Evolutionary conservation across 306 rosid genomes (phyloP), one percentile per base, ranked within the genome.

Genomic region (Sophora flavescens): DNA sequence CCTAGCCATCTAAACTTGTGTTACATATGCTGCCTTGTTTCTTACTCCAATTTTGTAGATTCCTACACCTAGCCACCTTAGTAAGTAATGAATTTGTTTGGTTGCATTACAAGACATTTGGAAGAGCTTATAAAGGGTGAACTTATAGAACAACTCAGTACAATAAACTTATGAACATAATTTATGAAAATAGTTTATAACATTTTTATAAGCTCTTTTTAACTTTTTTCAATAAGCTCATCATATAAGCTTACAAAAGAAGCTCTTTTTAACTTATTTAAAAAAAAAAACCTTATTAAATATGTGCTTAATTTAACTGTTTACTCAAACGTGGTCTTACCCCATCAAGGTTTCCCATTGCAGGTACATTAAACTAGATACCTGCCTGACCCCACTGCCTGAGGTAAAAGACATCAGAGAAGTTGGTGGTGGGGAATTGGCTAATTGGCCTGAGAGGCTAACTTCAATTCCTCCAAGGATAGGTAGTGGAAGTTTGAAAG

Each of bases 331-430:
- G 1, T 22, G 22, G 1, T 1, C 22, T 66, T 38, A 26, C 48
- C 48, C 62, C 26, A 77, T 32, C 39, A 32, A 33, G 6, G 7
- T 48, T 75, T 52, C 42, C 15, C 14, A 70, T 11, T 61, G 68
- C 71, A 93, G 98, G 98, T 95, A 92, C 85, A 92, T 97, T 15
- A 89, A 89, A 82, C 61, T 92, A 85, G 97, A 87, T 62, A 81
- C 85, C 1, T 96, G 99, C 86, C 67, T 96, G 84, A 96, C 96
- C 44, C 97, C 90, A 79, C 87, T 96, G 6, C 99, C 99, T 0
- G 86, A 79, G 42, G 97, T 88, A 70, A 74, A 82, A 1, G 82
- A 77, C 75, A 51, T 90, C 11, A 89, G 33, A 78, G 86, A 90
- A 82, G 72, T 81, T 32, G 84, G 92, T 28, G 98, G 98, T 17